Percentiles rank a stretch among this genome's conserved stretches.
phyloP scores from a whole-genome alignment of 345 rosid genomes.

The Erysimum cheiranthoides region DNA sequence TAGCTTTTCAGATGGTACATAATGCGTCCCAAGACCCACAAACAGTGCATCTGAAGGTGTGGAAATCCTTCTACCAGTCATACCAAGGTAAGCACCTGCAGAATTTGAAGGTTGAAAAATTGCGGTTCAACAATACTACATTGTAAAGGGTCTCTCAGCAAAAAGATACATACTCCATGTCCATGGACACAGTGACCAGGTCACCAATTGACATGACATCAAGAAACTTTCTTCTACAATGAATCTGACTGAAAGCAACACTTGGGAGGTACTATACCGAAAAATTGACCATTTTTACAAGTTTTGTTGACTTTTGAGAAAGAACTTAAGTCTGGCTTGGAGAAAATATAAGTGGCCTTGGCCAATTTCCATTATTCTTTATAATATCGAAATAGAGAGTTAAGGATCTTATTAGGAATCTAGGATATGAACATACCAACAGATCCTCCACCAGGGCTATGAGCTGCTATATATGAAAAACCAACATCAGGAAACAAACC shows the following conservation, averaged over 20 bases:
- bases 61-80: conserved; percentile 88
- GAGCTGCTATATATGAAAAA: conserved; percentile 89
- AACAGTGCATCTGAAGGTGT: conserved; percentile 87
- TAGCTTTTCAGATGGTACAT: conserved; percentile 74
- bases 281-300: background rate
- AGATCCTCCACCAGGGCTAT: conserved; percentile 89
- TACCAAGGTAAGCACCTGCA: conserved; percentile 89
- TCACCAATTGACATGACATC: background rate
- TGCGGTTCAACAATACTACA: background rate
- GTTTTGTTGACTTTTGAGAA: conserved; percentile 14
- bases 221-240: conserved; percentile 8
- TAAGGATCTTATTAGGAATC: background rate
- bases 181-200: background rate
- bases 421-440: conserved; percentile 60
- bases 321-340: background rate
- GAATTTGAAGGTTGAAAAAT: conserved; percentile 19
- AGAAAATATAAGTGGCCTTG: background rate
- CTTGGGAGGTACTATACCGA: background rate
- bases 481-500: conserved; percentile 99
- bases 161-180: conserved; percentile 19
- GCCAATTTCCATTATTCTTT: conserved; percentile 8
- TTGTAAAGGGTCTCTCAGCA: background rate
- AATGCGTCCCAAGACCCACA: conserved; percentile 86
- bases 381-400: background rate
- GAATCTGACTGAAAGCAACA: conserved; percentile 1